Evolutionary conservation across 2,329 filamentous ascomycete genomes (phyloP), one percentile per base, ranked within the genome.

Genomic region (Penicillium occitanis): DNA sequence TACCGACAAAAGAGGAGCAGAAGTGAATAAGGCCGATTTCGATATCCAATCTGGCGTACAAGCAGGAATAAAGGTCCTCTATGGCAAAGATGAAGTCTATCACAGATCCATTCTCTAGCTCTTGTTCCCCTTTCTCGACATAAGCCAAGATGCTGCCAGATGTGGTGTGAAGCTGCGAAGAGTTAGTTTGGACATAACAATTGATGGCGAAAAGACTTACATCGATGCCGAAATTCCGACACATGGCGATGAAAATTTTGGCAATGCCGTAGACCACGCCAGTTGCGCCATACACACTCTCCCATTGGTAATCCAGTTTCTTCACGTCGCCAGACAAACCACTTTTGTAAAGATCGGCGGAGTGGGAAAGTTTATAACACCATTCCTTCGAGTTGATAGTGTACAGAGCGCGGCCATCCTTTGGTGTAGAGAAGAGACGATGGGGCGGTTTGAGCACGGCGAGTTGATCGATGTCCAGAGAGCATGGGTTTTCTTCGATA

Each of bases 21-120:
- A 79, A 72, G 22, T 80, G 75, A 33, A 77, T 71, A 19, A 70
- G 75, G 5, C 72, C 72, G 42, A 79, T 74, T 61, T 80, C 78
- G 51, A 76, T 72, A n/a, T 75, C 70, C 6, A 80, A 57, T 40
- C 77, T 72, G 1, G 78, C 71, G 62, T 77, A 78, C 28, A 79
- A 62, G 11, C 73, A 70, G 63, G 79, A 79, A 62, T 73, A 80
- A 7, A 80, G 70, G 30, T 75, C 74, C 61, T 80, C 77, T 19
- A 73, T 69, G 13, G 70, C 72, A n/a, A 73, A 70, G 53, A 79
- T 73, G n/a, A 80, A 70, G 5, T 70, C 67, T 25, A 66, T 55
- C 17, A 76, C 69, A 5, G 73, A 73, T 3, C 72, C 65, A n/a
- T 72, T 71, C 25, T 64, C 68, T 22, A 78, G 66, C 17, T 74